These are phyloP conservation scores for Penicillium nucicola DNA, from an alignment of 495 filamentous ascomycete species.

Conservation along the genomic window DNA sequence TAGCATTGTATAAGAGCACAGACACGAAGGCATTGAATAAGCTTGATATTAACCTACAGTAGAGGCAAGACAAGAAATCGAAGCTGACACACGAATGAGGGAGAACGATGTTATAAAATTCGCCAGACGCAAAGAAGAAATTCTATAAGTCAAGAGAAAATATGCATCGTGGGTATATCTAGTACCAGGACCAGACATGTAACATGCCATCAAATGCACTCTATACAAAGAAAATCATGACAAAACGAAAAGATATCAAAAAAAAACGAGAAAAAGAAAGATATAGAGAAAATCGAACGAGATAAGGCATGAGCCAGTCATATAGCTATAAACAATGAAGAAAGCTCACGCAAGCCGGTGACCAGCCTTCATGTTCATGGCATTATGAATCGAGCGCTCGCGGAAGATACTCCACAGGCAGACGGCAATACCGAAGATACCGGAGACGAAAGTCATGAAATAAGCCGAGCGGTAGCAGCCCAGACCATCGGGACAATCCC, in stretches of 20 bases:
- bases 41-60: background rate
- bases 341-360: constrained; percentile 33
- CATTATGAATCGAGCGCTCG: constrained; percentile 44
- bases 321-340: too few species aligned
- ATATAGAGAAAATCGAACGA: too few species aligned
- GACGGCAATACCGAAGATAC: constrained; percentile 63
- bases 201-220: background rate
- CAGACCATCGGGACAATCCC: constrained; percentile 75
- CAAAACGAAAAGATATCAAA: background rate
- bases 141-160: constrained; percentile 7
- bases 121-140: constrained; percentile 11
- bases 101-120: background rate
- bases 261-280: background rate
- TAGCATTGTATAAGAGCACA: too few species aligned
- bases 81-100: background rate
- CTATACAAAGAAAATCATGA: constrained; percentile 1
- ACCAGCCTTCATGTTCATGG: constrained; percentile 27
- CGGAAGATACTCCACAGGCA: constrained; percentile 76
- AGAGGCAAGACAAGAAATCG: background rate
- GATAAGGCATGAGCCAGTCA: too few species aligned
- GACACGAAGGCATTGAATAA: background rate
- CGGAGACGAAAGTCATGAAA: constrained; percentile 74
- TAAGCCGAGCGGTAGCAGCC: constrained; percentile 82
- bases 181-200: background rate
- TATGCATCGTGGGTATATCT: background rate